Conservation (phyloP, 352 stramenopile species). For the Phytopythium boreale region DNA sequence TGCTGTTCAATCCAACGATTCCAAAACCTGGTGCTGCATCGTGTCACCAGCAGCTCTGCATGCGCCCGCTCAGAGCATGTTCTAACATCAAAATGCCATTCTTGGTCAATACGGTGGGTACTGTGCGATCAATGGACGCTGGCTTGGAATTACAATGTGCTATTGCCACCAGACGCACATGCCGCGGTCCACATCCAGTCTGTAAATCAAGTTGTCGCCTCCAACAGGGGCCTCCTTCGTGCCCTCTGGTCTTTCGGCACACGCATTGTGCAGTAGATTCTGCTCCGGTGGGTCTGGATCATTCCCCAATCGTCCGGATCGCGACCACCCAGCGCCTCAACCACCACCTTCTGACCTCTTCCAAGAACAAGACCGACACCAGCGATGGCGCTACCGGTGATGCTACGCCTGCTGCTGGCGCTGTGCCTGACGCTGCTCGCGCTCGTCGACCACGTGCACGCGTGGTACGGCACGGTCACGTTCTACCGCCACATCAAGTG, state of each 20-base stretch:
- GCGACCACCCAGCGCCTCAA: background rate
- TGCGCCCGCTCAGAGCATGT: too few species aligned
- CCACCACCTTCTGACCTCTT: background rate
- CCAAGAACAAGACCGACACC: background rate
- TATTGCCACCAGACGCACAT: background rate
- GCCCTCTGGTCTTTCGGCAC: background rate
- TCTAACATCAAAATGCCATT: too few species aligned
- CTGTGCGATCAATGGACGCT: background rate
- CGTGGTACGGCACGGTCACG: conserved; percentile 17
- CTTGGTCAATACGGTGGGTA: too few species aligned
- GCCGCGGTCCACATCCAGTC: background rate
- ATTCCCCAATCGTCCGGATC: background rate
- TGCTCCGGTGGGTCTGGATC: background rate
- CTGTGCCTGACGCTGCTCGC: background rate
- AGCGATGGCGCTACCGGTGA: background rate
- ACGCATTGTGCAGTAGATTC: background rate
- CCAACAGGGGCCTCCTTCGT: background rate
- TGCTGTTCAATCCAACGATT: too few species aligned
- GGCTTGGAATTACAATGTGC: too few species aligned
- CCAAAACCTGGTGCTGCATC: too few species aligned
- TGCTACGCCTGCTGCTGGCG: background rate
- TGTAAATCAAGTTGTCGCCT: background rate
- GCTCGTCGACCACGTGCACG: conserved; percentile 9
- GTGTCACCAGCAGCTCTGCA: too few species aligned
- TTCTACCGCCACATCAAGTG: conserved; percentile 16